Evolutionary conservation across 2,329 filamentous ascomycete species (phyloP).

Genomic region (Stachybotrys echinatus): DNA sequence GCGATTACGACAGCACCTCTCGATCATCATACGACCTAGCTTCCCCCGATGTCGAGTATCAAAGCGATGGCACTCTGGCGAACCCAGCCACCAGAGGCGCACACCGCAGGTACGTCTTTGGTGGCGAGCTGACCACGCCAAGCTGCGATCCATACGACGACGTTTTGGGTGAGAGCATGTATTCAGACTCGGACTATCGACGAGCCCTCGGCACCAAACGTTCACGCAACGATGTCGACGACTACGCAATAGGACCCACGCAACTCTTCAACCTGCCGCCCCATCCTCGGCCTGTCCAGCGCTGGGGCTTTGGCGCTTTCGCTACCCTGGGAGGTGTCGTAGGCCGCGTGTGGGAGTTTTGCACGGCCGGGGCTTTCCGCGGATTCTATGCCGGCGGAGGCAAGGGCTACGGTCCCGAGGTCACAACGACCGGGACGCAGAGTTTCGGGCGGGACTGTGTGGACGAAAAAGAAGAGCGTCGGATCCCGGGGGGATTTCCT

Average conservation of each 20-base stretch:
- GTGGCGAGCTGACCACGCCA: slow-evolving; percentile 48
- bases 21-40: background rate
- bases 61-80: background rate
- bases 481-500: slow-evolving; percentile 23
- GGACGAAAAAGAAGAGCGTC: slow-evolving; percentile 12
- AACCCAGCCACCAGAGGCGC: background rate
- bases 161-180: slow-evolving; percentile 44
- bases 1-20: slow-evolving; percentile 22
- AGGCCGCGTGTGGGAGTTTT: slow-evolving; percentile 82
- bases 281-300: slow-evolving; percentile 23
- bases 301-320: slow-evolving; percentile 56
- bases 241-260: slow-evolving; percentile 22
- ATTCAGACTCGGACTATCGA: slow-evolving; percentile 53
- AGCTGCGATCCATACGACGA: slow-evolving; percentile 23
- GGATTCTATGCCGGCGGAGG: slow-evolving; percentile 88
- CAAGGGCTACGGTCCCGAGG: slow-evolving; percentile 55
- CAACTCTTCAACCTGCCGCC: slow-evolving; percentile 24
- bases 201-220: slow-evolving; percentile 45
- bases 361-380: slow-evolving; percentile 65
- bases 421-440: slow-evolving; percentile 14
- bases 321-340: slow-evolving; percentile 61
- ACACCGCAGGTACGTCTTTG: slow-evolving; percentile 38
- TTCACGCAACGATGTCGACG: slow-evolving; percentile 29
- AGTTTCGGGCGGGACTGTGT: slow-evolving; percentile 9
- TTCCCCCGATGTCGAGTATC: background rate